A percentile compares a stretch with the other conserved stretches of the same genome.
phyloP scores from a whole-genome alignment of 176 grass and related monocot genomes.

The Oropetium thomaeum region DNA sequence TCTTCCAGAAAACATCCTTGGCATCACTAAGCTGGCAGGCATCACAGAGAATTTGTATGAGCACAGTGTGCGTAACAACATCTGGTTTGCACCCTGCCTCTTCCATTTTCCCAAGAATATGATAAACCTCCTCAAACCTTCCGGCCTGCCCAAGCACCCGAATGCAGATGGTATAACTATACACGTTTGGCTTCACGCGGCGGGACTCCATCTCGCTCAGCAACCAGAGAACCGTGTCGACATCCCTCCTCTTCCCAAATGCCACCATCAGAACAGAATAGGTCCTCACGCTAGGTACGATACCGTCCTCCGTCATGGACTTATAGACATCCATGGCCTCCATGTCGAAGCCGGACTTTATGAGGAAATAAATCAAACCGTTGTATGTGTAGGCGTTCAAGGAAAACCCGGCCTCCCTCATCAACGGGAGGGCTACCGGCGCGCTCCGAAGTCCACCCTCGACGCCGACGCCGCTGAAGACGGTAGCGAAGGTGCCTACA shows the following conservation, averaged over 20 bases:
- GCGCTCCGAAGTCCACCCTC: constrained; percentile 62
- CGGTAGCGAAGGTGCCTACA: constrained; percentile 52
- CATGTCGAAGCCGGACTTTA: constrained; percentile 56
- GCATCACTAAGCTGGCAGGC: constrained; percentile 54
- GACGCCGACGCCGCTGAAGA: constrained; percentile 63
- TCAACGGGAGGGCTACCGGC: constrained; percentile 51
- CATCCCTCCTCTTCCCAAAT: constrained; percentile 73
- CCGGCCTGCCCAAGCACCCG: constrained; percentile 69
- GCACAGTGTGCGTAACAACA: constrained; percentile 74
- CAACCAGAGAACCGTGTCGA: constrained; percentile 53
- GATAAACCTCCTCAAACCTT: constrained; percentile 54
- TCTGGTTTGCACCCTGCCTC: constrained; percentile 69
- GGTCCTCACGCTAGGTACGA: constrained; percentile 59
- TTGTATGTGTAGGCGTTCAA: constrained; percentile 80
- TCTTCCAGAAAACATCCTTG: constrained; percentile 81
- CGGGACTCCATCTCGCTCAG: constrained; percentile 68
- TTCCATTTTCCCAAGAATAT: constrained; percentile 62
- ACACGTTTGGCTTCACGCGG: constrained; percentile 79
- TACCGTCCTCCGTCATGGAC: constrained; percentile 46
- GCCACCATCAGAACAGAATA: constrained; percentile 83
- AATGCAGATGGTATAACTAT: constrained; percentile 93
- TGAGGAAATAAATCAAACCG: constrained; percentile 77
- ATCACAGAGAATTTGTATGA: constrained; percentile 78
- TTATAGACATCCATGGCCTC: constrained; percentile 72
- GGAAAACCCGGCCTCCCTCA: constrained; percentile 60